phyloP scores from a whole-genome alignment of 2,329 filamentous ascomycete genomes.

The Lachnellula occidentalis region DNA sequence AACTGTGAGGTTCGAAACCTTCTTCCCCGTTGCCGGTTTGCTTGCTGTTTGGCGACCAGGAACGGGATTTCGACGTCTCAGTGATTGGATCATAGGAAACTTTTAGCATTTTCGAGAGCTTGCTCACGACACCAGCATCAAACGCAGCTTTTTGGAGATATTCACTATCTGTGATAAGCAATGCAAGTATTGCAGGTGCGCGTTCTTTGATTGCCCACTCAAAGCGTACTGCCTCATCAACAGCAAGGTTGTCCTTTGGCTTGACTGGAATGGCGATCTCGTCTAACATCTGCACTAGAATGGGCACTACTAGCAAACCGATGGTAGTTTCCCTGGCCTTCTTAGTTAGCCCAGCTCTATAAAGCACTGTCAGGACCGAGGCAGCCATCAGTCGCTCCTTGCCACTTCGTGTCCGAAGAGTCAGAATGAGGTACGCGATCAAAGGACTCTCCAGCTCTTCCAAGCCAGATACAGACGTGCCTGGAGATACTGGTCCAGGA shows the following conservation, averaged over 20 bases:
- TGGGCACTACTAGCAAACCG: slow-evolving; percentile 62
- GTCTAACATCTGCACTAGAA: slow-evolving; percentile 62
- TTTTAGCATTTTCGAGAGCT: slow-evolving; percentile 59
- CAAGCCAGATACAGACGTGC: slow-evolving; percentile 32
- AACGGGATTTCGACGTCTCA: slow-evolving; percentile 40
- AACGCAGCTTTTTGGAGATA: slow-evolving; percentile 76
- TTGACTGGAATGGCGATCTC: slow-evolving; percentile 39
- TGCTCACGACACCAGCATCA: slow-evolving; percentile 59
- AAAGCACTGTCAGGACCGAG: slow-evolving; percentile 62
- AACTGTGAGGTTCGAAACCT: slow-evolving; percentile 36
- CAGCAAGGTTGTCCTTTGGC: slow-evolving; percentile 36
- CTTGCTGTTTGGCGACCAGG: slow-evolving; percentile 44
- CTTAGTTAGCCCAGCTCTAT: slow-evolving; percentile 60
- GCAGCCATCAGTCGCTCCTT: slow-evolving; percentile 63
- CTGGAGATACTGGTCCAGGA: slow-evolving; percentile 10
- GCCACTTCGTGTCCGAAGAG: slow-evolving; percentile 52
- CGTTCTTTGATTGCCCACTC: slow-evolving; percentile 58
- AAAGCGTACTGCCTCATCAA: slow-evolving; percentile 34
- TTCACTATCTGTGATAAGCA: slow-evolving; percentile 72
- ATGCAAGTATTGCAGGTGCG: slow-evolving; percentile 70
- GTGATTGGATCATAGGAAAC: slow-evolving; percentile 57
- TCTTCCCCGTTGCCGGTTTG: slow-evolving; percentile 10
- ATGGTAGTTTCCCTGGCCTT: slow-evolving; percentile 60
- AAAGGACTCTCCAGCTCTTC: slow-evolving; percentile 66
- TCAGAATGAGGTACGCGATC: slow-evolving; percentile 66